A percentile compares a stretch with the other conserved stretches of the same genome.
Conservation (phyloP, 2,329 filamentous ascomycete species). For the Cylindrodendrum hubeiense region DNA sequence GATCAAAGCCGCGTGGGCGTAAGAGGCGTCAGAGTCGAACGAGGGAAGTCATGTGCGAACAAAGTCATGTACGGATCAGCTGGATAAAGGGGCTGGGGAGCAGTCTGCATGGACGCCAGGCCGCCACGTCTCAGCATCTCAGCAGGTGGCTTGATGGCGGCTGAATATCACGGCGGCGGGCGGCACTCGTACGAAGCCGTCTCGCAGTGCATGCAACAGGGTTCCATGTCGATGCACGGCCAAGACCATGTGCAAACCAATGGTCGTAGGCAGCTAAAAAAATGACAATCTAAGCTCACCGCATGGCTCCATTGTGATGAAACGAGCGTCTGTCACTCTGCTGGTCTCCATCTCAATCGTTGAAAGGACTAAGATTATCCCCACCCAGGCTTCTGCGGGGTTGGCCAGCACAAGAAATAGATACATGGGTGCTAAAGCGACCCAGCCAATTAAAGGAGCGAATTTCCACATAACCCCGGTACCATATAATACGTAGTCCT, state of each 20-base stretch:
- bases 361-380: neutral
- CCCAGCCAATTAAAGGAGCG: neutral
- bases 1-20: constrained; percentile 54
- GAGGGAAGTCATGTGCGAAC: neutral
- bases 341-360: neutral
- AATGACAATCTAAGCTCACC: neutral
- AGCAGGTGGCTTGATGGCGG: neutral
- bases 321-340: neutral
- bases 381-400: neutral
- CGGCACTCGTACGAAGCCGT: neutral
- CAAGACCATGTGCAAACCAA: neutral
- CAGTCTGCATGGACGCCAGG: neutral
- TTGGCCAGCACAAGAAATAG: neutral
- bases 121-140: neutral
- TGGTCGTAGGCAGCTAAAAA: neutral
- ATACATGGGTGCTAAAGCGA: neutral
- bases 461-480: neutral
- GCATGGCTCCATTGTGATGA: neutral
- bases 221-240: neutral
- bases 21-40: constrained; percentile 4
- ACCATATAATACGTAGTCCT: neutral
- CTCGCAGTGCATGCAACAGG: neutral
- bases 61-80: neutral
- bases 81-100: neutral
- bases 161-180: neutral